These are phyloP conservation scores for Saccharomyces hybrid DNA, from an alignment of 1,139 yeast species.

Conservation along the genomic window DNA sequence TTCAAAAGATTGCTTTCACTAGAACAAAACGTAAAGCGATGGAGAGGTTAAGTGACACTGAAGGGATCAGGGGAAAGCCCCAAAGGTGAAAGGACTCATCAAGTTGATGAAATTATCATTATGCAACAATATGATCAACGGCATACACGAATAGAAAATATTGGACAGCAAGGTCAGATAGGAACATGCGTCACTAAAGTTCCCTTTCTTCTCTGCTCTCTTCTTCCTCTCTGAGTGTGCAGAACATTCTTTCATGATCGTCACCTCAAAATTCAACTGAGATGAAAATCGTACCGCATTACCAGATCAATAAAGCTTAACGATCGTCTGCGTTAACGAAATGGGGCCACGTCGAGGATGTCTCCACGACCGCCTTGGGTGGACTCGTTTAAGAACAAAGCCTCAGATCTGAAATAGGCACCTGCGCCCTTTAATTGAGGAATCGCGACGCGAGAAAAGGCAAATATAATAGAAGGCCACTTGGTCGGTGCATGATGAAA, in stretches of 20 bases:
- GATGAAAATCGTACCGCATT: neutral
- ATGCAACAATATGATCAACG: too few species aligned
- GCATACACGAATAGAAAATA: neutral
- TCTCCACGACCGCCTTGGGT: neutral
- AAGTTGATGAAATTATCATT: too few species aligned
- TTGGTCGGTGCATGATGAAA: neutral
- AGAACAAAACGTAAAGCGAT: too few species aligned
- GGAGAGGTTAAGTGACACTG: too few species aligned
- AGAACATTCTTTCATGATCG: neutral
- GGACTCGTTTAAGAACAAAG: neutral
- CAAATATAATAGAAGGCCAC: neutral
- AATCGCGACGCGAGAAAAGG: neutral
- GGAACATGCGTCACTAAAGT: too few species aligned
- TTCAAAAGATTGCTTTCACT: neutral
- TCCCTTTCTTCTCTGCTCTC: too few species aligned
- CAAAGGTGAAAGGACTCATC: too few species aligned
- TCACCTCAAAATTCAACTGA: neutral
- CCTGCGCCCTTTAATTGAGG: neutral
- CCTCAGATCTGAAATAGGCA: neutral
- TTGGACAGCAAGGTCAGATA: neutral
- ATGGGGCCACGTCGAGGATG: neutral
- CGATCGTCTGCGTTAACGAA: neutral
- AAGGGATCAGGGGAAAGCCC: too few species aligned
- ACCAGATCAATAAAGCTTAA: neutral
- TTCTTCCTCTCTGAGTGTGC: neutral